Evolutionary conservation across 2,329 filamentous ascomycete genomes (phyloP), one percentile per base, ranked within the genome.

Genomic region (Sporothrix schenckii): DNA sequence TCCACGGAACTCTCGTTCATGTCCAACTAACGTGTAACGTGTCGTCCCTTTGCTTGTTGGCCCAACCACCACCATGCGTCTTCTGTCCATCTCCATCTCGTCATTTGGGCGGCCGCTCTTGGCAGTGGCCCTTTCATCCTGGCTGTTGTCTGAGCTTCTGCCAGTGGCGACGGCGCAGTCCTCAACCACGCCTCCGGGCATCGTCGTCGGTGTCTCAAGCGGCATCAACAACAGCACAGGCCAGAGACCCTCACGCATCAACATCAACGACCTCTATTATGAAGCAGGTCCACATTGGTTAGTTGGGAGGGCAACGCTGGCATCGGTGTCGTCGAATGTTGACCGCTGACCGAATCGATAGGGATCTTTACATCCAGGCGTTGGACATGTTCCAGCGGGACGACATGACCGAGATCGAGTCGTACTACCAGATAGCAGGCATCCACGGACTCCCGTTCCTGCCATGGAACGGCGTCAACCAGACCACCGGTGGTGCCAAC

Each of bases 281-380:
- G 74, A 78, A 56, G 79, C 78, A 47, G 83, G 83, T 1, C 78
- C 82, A 9, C 77, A 81, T 73, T 85, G 84, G 83, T 85, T 76
- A 74, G 77, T 66, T 21, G 44, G 7, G 5, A 50, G 16, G 49
- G 9, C 1, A 14, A 44, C 9, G 11, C 41, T 16, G 4, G 9
- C 13, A 10, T 66, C 72, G 56, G 21, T 19, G 11, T 44, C 5
- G 10, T 21, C 11, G 53, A 19, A 19, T 24, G 34, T 14, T 7
- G 11, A 72, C 69, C 54, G 53, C 63, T 41, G 11, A 70, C 39
- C 9, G 11, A 67, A 27, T 9, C 21, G 2, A 3, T 65, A 80
- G 84, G 84, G 83, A 86, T 63, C 79, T 87, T 6, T 85, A 84
- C 73, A 79, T 87, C 30, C 81, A 80, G 53, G 82, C 83, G 14